Evolutionary conservation across 2,329 filamentous ascomycete genomes (phyloP), one percentile per base, ranked within the genome.

Genomic region (Clonostachys byssicola): DNA sequence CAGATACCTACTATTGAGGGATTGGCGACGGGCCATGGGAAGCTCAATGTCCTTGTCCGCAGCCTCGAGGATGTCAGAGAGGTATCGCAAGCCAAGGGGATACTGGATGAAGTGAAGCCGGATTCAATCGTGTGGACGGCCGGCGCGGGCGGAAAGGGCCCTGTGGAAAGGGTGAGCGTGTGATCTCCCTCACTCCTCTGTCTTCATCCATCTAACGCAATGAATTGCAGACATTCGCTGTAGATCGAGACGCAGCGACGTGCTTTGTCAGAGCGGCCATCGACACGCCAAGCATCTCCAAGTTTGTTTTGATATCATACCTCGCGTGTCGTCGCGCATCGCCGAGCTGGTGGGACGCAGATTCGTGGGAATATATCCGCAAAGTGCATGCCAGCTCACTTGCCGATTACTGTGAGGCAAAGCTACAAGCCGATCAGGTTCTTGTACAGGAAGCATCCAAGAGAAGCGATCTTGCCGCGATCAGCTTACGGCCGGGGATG

Each of bases 41-140:
- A 79, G 52, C 68, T 92, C 36, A 76, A 80, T 46, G 84, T 92
- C 4, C 70, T 92, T 1, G 74, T 92, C 14, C 77, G 78, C 58
- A 89, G 82, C 58, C 67, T 92, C 17, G 86, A 89, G 46, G 86
- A 89, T 16, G 75, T 92, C 38, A 83, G 80, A 62, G 80, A 70
- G 45, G 75, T 82, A 43, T 69, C 67, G 0, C 78, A 86, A 52
- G 88, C 87, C 2, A 71, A 78, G 54, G 70, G 67, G 36, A 77
- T 92, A 48, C 62, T 92, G 36, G 72, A 80, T 51, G 70, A 75
- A 55, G 78, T 83, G 16, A 75, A 77, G 61, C 71, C 79, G 2
- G 82, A 88, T 61, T 87, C 83, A 61, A 73, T 88, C 34, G 77
- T 87, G 51, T 89, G 81, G 80, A 81, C 77, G 53, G 85, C 85